Evolutionary conservation across 2,329 filamentous ascomycete genomes (phyloP).

Genomic region (Colletotrichum limetticola): DNA sequence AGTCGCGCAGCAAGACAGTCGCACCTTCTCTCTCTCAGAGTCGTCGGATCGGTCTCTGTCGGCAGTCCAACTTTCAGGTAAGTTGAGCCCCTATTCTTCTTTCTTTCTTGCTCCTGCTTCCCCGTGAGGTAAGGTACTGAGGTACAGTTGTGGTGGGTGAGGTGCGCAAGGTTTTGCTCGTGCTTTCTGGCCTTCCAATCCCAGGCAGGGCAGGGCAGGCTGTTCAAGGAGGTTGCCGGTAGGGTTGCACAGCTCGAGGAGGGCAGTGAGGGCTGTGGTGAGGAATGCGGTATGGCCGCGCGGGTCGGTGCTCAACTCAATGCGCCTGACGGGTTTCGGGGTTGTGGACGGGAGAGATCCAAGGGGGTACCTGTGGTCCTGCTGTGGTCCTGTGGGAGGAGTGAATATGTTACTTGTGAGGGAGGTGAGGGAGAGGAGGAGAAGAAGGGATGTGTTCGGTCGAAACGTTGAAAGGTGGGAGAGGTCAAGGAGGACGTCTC

Average conservation of each 20-base stretch:
- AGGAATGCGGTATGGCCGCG: constrained; percentile 15
- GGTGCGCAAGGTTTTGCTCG: constrained; percentile 5
- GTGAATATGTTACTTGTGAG: not conserved
- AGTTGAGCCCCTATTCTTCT: constrained; percentile 28
- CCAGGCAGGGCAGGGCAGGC: constrained; percentile 2
- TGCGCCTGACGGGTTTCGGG: constrained; percentile 35
- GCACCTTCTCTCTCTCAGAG: constrained; percentile 3
- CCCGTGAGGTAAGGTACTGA: not conserved
- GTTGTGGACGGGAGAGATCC: constrained; percentile 21
- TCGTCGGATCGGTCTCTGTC: constrained; percentile 18
- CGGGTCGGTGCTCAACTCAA: constrained; percentile 34
- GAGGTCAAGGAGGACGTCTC: constrained; percentile 19
- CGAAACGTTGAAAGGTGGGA: constrained; percentile 18
- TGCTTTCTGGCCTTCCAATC: not conserved
- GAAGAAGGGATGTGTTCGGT: constrained; percentile 31
- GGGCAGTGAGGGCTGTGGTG: not conserved
- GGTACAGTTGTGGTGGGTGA: no score
- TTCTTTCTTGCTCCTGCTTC: constrained; percentile 1
- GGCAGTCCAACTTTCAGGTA: constrained; percentile 13
- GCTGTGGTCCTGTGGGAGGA: not conserved
- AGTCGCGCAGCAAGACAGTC: constrained; percentile 8
- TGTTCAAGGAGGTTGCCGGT: constrained; percentile 21
- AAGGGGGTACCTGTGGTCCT: not conserved
- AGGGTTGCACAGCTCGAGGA: not conserved
- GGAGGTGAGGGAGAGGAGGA: constrained; percentile 10